Base-by-base conservation (phyloP, 2,329 filamentous ascomycete genomes). In the Penicillium palitans region DNA sequence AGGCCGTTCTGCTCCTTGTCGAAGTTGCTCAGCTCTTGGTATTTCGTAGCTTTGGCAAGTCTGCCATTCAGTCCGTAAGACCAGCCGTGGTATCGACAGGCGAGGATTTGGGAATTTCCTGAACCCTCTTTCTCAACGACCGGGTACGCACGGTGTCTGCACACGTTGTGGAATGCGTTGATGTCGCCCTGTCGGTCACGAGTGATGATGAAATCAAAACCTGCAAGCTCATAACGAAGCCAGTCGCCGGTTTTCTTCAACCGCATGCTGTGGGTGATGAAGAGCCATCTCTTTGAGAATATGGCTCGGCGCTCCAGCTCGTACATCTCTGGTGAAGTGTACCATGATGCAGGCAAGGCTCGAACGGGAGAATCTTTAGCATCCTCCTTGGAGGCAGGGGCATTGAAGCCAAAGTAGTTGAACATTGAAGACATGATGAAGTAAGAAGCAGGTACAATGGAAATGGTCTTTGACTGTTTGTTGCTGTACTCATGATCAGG, bases 1-100 rank as follows among this genome's bases (percentile, higher is more conserved):
- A 67, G 58, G 2, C 59, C 54, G 24, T 67, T 67, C 9, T 66
- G 57, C 5, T 66, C 61, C 33, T 66, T 63, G 21, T 65, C 61
- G 4, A 67, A 61, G 0, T 56, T 55, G 44, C 64, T 31, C 9
- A 58, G 19, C 0, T 63, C 62, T 51, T 67, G 58, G 37, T 62
- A 67, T 2, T 64, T 58, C 1, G 65, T 45, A 2, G 64, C 64
- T 47, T 67, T 67, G 21, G 64, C 65, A 1, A 67, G 61, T n/a
- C 65, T 67, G 10, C 65, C 65, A 46, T 67, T 67, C 13, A 67
- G 35, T 31, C 65, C 65, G 19, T 67, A 67, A 7, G 65, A 67
- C 64, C 64, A 66, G 37, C 65, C 65, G 19, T 67, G 64, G 31
- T 66, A 67, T 6, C 64, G 60, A 27, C 65, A 67, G 6, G 65